Evolutionary conservation across 2,329 filamentous ascomycete genomes (phyloP).

Genomic region (Neocucurbitaria cava): DNA sequence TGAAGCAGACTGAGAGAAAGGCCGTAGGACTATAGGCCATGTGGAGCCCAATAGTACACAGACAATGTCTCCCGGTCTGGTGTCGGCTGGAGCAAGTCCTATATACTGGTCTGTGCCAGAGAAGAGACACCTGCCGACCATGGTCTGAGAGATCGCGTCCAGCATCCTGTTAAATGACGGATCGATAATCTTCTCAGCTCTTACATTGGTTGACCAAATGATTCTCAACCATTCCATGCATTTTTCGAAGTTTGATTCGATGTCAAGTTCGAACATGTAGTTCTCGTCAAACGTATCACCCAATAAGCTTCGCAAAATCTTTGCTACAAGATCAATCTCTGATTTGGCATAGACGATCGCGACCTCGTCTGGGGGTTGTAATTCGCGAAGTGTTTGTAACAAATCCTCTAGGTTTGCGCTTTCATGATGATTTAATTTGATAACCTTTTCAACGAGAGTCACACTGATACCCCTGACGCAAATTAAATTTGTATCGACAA

Average conservation of each 20-base stretch:
- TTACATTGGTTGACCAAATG: neutral
- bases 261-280: too few species aligned
- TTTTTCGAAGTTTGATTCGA: neutral
- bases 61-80: slow-evolving; percentile 3
- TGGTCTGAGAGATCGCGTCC: neutral
- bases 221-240: neutral
- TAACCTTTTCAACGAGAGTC: neutral
- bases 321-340: too few species aligned
- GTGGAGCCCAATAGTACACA: slow-evolving; percentile 1
- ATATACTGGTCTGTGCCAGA: neutral
- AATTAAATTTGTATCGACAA: neutral
- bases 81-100: neutral
- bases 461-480: neutral
- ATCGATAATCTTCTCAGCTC: neutral
- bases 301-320: too few species aligned
- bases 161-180: too few species aligned
- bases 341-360: too few species aligned
- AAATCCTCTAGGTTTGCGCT: too few species aligned
- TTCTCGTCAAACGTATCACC: neutral
- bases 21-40: slow-evolving; percentile 3
- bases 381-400: neutral
- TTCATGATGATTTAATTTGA: neutral
- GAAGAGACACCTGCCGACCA: slow-evolving; percentile 1
- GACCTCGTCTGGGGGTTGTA: neutral
- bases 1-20: neutral